Conservation (phyloP, 2,329 filamentous ascomycete genomes). For the Fusarium paranaense region DNA sequence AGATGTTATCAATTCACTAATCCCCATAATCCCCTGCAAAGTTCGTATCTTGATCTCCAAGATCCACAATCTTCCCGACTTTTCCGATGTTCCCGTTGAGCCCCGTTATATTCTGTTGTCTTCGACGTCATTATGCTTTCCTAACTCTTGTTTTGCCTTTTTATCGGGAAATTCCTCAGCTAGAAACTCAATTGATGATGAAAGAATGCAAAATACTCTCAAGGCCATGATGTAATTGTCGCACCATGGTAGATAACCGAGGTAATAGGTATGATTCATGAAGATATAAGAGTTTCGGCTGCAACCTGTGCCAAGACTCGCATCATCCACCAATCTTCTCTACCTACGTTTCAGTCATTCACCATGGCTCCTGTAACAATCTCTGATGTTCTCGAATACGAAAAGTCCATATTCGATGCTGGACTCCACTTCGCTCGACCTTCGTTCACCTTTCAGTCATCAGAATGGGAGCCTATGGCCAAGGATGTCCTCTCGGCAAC, state of each 20-base stretch:
- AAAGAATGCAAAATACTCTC: background rate
- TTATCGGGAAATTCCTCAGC: background rate
- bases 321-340: background rate
- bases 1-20: background rate
- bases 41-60: background rate
- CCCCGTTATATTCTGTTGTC: background rate
- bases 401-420: background rate
- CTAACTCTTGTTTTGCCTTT: background rate
- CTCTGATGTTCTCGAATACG: background rate
- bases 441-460: background rate
- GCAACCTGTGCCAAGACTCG: background rate
- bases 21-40: background rate
- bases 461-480: slow-evolving; percentile 18
- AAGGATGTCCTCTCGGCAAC: slow-evolving; percentile 23
- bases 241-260: background rate
- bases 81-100: background rate
- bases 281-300: background rate
- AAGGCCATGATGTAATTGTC: background rate
- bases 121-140: background rate
- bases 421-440: slow-evolving; percentile 2
- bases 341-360: background rate
- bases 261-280: background rate
- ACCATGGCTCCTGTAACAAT: background rate
- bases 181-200: background rate
- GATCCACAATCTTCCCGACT: background rate